These are phyloP conservation scores for Cryptomeria japonica DNA, from an alignment of 75 land plant species.

Conservation along the genomic window DNA sequence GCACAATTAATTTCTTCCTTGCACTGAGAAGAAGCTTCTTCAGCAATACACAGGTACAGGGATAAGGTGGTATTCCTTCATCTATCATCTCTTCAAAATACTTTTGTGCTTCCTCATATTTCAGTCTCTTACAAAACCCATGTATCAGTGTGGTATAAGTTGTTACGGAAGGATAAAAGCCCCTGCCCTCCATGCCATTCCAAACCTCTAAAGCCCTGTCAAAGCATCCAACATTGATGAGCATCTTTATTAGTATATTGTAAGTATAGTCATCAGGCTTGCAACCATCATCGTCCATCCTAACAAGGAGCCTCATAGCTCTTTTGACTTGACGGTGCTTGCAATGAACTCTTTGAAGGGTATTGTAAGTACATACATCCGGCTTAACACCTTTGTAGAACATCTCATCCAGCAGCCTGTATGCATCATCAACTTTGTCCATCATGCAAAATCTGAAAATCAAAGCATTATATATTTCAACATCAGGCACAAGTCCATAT, in stretches of 20 bases:
- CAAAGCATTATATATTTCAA: conserved; percentile 52
- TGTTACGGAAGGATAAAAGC: conserved; percentile 54
- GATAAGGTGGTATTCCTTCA: conserved; percentile 71
- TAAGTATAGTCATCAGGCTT: conserved; percentile 55
- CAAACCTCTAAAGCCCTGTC: conserved; percentile 53
- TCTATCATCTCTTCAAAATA: conserved; percentile 70
- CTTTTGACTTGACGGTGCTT: conserved; percentile 48
- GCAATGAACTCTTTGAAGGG: conserved; percentile 49
- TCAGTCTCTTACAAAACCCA: conserved; percentile 55
- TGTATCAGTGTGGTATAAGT: conserved; percentile 67
- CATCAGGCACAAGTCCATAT: conserved; percentile 40
- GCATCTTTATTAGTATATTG: conserved; percentile 59
- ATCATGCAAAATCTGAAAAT: conserved; percentile 48
- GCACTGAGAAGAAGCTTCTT: conserved; percentile 34
- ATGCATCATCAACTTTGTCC: conserved; percentile 55
- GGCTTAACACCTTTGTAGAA: conserved; percentile 38
- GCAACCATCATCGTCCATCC: conserved; percentile 51
- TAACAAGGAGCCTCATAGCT: conserved; percentile 38
- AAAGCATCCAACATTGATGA: conserved; percentile 49
- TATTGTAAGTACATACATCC: conserved; percentile 56
- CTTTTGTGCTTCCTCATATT: conserved; percentile 47
- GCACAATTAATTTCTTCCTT: conserved; percentile 19
- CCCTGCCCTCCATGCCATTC: conserved; percentile 48
- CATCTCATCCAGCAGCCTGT: conserved; percentile 64
- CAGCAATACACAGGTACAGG: conserved; percentile 45